These are phyloP conservation scores for Huntiella abstrusa DNA, from an alignment of 2,329 filamentous ascomycete genomes.

Conservation along the genomic window DNA sequence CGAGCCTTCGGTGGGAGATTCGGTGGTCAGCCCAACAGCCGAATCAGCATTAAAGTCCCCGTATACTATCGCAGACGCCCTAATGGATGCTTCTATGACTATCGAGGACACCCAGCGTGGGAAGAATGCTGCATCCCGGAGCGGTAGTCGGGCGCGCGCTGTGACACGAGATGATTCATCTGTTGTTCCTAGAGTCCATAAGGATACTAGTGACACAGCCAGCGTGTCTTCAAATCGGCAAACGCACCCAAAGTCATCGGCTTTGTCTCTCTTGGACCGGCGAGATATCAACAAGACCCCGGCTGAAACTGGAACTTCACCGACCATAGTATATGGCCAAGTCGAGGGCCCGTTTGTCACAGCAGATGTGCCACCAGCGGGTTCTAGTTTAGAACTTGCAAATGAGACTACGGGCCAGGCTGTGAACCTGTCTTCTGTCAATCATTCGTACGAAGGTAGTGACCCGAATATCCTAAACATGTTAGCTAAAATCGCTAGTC, in stretches of 20 bases:
- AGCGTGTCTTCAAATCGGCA: slow-evolving; percentile 17
- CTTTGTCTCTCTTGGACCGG: slow-evolving; percentile 37
- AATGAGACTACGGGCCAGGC: not conserved
- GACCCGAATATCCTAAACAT: slow-evolving; percentile 49
- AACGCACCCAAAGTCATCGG: slow-evolving; percentile 29
- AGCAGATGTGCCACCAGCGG: not conserved
- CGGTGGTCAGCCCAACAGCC: slow-evolving; percentile 14
- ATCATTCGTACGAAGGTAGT: slow-evolving; percentile 56
- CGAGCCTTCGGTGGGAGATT: slow-evolving; percentile 28
- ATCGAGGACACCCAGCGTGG: slow-evolving; percentile 46
- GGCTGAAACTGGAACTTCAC: slow-evolving; percentile 39
- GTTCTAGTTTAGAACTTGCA: not conserved
- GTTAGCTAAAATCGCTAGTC: slow-evolving; percentile 69
- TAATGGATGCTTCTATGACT: slow-evolving; percentile 79
- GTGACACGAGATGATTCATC: slow-evolving; percentile 2
- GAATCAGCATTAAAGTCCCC: slow-evolving; percentile 22
- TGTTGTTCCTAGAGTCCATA: no score
- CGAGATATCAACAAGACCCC: slow-evolving; percentile 39
- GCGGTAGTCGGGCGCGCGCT: slow-evolving; percentile 5
- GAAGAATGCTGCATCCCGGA: slow-evolving; percentile 26
- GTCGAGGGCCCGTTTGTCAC: slow-evolving; percentile 35
- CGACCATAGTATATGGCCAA: slow-evolving; percentile 39
- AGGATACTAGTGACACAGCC: slow-evolving; percentile 3
- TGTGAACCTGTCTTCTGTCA: slow-evolving; percentile 31
- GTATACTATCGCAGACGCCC: slow-evolving; percentile 74